Percentiles rank a stretch among this genome's conserved stretches.
Conservation (phyloP, 2,329 filamentous ascomycete genomes). For the Dryadomyces sulphureus region DNA sequence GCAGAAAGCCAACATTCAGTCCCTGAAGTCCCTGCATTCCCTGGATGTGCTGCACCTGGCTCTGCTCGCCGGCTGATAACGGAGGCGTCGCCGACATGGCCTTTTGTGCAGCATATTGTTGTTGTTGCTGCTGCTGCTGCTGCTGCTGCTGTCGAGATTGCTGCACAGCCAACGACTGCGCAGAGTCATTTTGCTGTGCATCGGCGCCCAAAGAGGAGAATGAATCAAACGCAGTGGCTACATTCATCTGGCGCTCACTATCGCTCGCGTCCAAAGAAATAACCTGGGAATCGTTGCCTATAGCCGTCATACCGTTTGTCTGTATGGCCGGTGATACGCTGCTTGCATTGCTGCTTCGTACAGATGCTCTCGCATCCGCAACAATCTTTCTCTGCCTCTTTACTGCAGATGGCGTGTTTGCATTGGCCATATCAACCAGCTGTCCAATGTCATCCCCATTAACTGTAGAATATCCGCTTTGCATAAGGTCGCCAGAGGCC, state of each 20-base stretch:
- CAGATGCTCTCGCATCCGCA: conserved; percentile 14
- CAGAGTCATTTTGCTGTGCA: conserved; percentile 9
- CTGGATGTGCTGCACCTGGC: neutral
- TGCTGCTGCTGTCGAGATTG: conserved; percentile 5
- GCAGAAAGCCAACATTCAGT: neutral
- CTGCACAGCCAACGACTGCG: conserved; percentile 7
- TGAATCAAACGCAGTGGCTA: conserved; percentile 5
- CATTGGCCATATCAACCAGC: conserved; percentile 8
- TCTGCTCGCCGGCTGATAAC: conserved; percentile 5
- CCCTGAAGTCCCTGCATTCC: conserved; percentile 3
- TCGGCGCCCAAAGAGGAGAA: conserved; percentile 9
- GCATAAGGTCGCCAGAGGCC: neutral
- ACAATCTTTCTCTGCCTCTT: conserved; percentile 25
- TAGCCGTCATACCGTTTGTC: neutral
- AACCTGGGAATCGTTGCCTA: conserved; percentile 4
- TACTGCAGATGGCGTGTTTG: conserved; percentile 15
- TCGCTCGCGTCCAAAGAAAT: conserved; percentile 6
- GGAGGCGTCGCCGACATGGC: conserved; percentile 6
- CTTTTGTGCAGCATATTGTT: conserved; percentile 8
- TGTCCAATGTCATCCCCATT: neutral
- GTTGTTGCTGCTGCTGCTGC: neutral
- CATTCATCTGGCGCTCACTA: conserved; percentile 3
- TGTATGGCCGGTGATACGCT: conserved; percentile 4
- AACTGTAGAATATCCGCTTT: neutral
- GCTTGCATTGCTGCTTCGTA: conserved; percentile 11